Evolutionary conservation across 140 eudicot species (phyloP).

Genomic region (Anethum foeniculum): DNA sequence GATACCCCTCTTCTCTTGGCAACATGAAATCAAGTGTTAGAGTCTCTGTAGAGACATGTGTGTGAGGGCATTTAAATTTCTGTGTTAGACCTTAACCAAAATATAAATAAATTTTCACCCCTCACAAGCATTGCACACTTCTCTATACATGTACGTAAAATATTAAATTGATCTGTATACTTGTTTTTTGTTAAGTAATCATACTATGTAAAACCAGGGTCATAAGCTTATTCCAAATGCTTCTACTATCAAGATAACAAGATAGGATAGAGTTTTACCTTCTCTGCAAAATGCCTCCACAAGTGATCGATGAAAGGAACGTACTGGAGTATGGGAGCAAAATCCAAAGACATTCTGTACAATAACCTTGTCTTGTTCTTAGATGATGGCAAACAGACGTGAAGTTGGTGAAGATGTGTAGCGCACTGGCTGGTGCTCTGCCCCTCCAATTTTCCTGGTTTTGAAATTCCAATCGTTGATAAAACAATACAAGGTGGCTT

Average conservation of each 20-base stretch:
- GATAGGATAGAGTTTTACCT: slow-evolving; percentile 41
- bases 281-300: slow-evolving; percentile 96
- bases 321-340: slow-evolving; percentile 75
- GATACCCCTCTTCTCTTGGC: background rate
- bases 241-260: background rate
- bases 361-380: slow-evolving; percentile 71
- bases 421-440: slow-evolving; percentile 80
- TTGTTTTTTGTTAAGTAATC: background rate
- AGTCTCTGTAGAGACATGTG: background rate
- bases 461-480: slow-evolving; percentile 95
- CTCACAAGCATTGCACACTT: background rate
- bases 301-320: slow-evolving; percentile 71
- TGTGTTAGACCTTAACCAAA: background rate
- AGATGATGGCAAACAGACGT: slow-evolving; percentile 88
- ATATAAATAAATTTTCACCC: background rate
- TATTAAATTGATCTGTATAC: background rate
- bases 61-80: background rate
- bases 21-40: background rate
- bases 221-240: background rate
- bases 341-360: slow-evolving; percentile 97
- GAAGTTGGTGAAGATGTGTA: slow-evolving; percentile 99
- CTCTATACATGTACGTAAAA: background rate
- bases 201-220: background rate
- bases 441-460: slow-evolving; percentile 92
- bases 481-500: slow-evolving; percentile 97